phyloP scores from a whole-genome alignment of 306 rosid genomes.

The Begonia fuchsioides region DNA sequence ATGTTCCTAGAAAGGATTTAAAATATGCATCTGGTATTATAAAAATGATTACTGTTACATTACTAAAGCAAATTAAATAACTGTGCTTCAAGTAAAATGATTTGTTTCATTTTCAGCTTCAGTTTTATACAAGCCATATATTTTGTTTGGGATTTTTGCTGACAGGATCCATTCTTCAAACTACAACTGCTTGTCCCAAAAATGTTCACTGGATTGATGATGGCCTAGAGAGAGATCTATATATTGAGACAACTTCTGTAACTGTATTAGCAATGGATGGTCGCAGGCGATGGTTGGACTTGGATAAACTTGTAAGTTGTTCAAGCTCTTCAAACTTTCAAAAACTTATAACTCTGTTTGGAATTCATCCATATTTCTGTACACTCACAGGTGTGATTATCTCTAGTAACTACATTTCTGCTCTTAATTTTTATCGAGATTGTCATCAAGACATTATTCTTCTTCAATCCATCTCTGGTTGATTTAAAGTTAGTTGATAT shows the following conservation, averaged over 20 bases:
- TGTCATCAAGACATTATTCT: no score
- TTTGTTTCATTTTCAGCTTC: no score
- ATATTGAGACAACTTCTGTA: constrained; percentile 58
- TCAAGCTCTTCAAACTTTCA: neutral
- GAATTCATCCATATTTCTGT: no score
- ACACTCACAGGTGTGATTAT: no score
- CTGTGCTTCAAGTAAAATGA: neutral
- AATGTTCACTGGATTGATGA: constrained; percentile 68
- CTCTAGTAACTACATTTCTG: no score
- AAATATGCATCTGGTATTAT: constrained; percentile 51
- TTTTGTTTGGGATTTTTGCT: constrained; percentile 5
- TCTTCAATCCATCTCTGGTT: no score
- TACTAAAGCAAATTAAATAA: neutral
- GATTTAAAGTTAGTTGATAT: no score
- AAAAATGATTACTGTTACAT: neutral
- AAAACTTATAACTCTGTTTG: no score
- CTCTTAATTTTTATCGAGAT: no score
- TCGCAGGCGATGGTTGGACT: constrained; percentile 94
- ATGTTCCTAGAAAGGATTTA: constrained; percentile 24
- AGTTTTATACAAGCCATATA: neutral
- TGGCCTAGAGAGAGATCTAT: constrained; percentile 87
- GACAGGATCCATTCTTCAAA: constrained; percentile 40
- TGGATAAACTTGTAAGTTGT: constrained; percentile 64
- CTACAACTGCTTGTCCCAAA: constrained; percentile 47
- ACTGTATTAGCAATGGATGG: constrained; percentile 99